These are phyloP conservation scores for Maudiozyma bulderi DNA, from an alignment of 805 yeast species.

Conservation along the genomic window DNA sequence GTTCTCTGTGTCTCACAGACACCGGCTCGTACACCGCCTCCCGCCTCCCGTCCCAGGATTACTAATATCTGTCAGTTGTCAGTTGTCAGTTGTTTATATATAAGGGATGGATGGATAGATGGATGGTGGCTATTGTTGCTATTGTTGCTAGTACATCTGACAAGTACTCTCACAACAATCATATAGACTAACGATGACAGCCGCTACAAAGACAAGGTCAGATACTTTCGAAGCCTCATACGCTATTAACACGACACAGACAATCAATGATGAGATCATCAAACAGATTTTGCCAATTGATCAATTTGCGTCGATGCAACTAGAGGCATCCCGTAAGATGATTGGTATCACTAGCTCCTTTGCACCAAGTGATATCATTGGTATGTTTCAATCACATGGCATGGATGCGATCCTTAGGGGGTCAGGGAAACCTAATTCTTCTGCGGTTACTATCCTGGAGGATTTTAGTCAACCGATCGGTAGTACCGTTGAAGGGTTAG, in stretches of 20 bases:
- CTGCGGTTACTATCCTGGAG: constrained; percentile 87
- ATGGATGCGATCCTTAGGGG: constrained; percentile 90
- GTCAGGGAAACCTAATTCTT: constrained; percentile 75
- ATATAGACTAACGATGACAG: too few species aligned
- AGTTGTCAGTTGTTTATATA: too few species aligned
- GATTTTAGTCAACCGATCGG: constrained; percentile 33
- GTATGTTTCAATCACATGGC: constrained; percentile 62
- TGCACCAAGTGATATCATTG: constrained; percentile 69
- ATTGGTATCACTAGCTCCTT: constrained; percentile 50
- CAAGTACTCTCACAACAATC: too few species aligned
- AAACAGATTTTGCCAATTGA: neutral
- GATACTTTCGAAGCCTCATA: constrained; percentile 49
- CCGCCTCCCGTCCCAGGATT: too few species aligned
- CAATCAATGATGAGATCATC: neutral
- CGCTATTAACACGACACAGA: constrained; percentile 40
- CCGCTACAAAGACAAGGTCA: neutral
- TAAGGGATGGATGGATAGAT: too few species aligned
- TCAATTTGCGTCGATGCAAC: neutral
- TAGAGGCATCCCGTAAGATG: neutral
- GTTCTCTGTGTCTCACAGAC: too few species aligned
- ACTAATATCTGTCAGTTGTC: too few species aligned
- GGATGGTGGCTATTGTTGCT: too few species aligned
- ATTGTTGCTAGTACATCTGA: too few species aligned
- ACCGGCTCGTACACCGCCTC: too few species aligned
- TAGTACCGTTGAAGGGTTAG: constrained; percentile 62